Evolutionary conservation across 2,329 filamentous ascomycete species (phyloP), one percentile per base, ranked within the genome.

Genomic region (Plectosphaerella cucumerina): DNA sequence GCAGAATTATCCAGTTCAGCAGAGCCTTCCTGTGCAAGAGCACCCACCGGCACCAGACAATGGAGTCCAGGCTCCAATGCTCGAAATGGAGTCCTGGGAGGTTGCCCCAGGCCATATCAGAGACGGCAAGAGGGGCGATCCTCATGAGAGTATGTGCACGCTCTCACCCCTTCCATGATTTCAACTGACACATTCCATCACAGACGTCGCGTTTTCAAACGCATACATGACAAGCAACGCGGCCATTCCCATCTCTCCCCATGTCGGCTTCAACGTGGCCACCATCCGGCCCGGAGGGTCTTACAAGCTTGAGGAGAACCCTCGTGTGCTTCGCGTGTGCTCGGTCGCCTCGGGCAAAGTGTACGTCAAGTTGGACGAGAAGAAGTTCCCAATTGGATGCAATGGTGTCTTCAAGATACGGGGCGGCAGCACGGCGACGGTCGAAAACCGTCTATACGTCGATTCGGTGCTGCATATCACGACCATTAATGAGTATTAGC

Each of bases 71-170:
- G 26, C 33, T 5, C 34, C 50, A 9, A 21, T 50, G 3, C 45
- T 69, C 6, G 61, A 71, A 47, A 70, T 74, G 63, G 72, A 75
- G 54, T 63, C 65, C 3, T 75, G 72, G 72, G 74, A 76, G 56
- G 54, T 74, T 44, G 72, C 73, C 0, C 73, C 74, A 1, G 74
- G 74, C 15, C 66, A 69, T 20, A 59, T 73, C 26, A 59, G 57
- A 9, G 63, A 68, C 33, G 53, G 61, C 4, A 50, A 53, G 8
- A 1, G 56, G 60, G 10, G 44, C 44, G 8, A 39, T 35, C 1
- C 57, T 59, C 2, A 31, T 8, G 63, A 68, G 23, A 73, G 73
- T 75, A 61, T 56, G 72, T 65, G 8, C 6, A 8, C n/a, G 11
- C 9, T 14, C 9, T 10, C 6, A 12, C n/a, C 6, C 18, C n/a